Conservation (phyloP, 495 filamentous ascomycete genomes). For the Barbatosphaeria neglecta region DNA sequence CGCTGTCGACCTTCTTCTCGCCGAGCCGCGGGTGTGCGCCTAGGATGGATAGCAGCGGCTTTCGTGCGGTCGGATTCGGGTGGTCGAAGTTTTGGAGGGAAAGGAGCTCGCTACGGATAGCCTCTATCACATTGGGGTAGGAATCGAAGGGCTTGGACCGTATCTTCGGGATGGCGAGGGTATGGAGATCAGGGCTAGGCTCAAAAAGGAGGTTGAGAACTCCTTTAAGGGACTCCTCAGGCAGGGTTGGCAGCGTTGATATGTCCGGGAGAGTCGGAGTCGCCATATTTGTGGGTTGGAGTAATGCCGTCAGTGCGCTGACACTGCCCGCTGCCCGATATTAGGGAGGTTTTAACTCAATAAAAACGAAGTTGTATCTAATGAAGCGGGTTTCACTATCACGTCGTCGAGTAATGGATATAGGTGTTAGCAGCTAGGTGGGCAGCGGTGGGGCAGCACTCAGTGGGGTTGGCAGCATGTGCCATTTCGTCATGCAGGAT, state of each 20-base stretch:
- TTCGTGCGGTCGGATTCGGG: slow-evolving; percentile 3
- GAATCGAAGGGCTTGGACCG: slow-evolving; percentile 46
- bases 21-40: slow-evolving; percentile 84
- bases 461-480: too few species aligned
- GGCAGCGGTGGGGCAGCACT: too few species aligned
- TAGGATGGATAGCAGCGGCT: slow-evolving; percentile 49
- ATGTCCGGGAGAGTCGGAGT: slow-evolving; percentile 22
- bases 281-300: slow-evolving; percentile 9
- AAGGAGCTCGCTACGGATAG: slow-evolving; percentile 42
- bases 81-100: slow-evolving; percentile 20
- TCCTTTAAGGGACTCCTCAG: slow-evolving; percentile 42
- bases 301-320: neutral
- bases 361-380: too few species aligned
- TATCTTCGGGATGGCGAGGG: slow-evolving; percentile 55
- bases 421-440: too few species aligned
- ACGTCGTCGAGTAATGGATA: too few species aligned
- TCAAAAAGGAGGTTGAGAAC: slow-evolving; percentile 83
- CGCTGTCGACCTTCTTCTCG: slow-evolving; percentile 52
- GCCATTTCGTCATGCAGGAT: too few species aligned
- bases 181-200: slow-evolving; percentile 62
- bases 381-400: too few species aligned
- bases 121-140: slow-evolving; percentile 16
- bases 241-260: slow-evolving; percentile 20
- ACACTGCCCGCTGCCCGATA: too few species aligned
- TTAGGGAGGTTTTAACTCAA: too few species aligned